Base-by-base conservation (phyloP, 768 basidiomycete species). In the Tulasnella sp. region DNA sequence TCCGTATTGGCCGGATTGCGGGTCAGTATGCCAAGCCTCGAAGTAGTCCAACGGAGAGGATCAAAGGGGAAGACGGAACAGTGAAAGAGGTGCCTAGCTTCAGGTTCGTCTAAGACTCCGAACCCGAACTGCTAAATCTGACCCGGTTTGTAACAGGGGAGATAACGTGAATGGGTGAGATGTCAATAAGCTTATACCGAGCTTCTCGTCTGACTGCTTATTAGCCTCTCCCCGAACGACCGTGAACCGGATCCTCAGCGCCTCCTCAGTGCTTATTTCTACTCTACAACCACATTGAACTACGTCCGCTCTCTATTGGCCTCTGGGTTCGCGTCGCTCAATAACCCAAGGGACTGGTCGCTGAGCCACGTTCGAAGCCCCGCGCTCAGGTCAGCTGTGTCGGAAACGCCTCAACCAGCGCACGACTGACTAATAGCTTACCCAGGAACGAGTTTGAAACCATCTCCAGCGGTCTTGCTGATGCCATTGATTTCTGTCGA, bases 11-110 rank as follows among this genome's bases (percentile, higher is more conserved):
- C 8, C 91, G 98, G 16, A 98, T 99, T 82, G 98, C 97, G 0
- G 97, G 97, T 0, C 97, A 98, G 85, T 98, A 97, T 83, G 96
- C 97, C 22, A 98, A 97, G 85, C 98, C 97, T 1, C 89, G 97
- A 79, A 95, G 93, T 84, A 96, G 93, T 84, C 87, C 88, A 16
- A 94, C 90, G 18, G 97, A 99, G 85, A 91, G 89, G 81, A 88
- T 97, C 12, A 80, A 80, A 72, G 54, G 8, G 31, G 92, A 91
- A 22, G 93, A 92, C 74, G 89, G 86, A 22, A 50, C 72, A 34
- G 44, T 74, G 8, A 82, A 88, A 44, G 91, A 95, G 83, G 93
- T 98, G 0, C 86, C 93, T 76, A 97, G 94, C 85, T 99, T 98
- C 86, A 90, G 95, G 95, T 94, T 80, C 24, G 90, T 85, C n/a